These are phyloP conservation scores for Oryza coarctata DNA, from an alignment of 176 grass and related monocot species.

Conservation along the genomic window DNA sequence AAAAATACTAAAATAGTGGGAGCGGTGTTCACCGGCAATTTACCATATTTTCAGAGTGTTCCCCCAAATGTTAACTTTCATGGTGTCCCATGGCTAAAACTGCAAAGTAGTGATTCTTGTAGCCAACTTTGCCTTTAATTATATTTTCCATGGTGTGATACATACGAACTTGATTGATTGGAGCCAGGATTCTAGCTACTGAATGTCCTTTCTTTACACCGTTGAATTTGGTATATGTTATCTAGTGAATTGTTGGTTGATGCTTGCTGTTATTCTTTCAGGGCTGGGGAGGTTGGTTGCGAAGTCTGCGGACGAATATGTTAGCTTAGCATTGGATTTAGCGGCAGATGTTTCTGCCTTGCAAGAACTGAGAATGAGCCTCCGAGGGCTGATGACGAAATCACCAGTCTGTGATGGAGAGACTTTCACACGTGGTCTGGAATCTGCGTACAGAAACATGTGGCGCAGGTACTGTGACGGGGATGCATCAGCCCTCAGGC, in stretches of 20 bases:
- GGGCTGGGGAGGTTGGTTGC: constrained; percentile 65
- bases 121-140: too few relatives aligned
- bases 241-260: constrained; percentile 21
- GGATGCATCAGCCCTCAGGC: constrained; percentile 62
- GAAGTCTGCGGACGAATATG: constrained; percentile 72
- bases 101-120: too few relatives aligned
- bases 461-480: constrained; percentile 80
- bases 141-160: not conserved
- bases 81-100: too few relatives aligned
- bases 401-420: constrained; percentile 85
- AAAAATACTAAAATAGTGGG: too few relatives aligned
- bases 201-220: not conserved
- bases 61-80: too few relatives aligned
- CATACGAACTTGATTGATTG: not conserved
- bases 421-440: constrained; percentile 67
- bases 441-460: constrained; percentile 90
- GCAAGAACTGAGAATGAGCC: constrained; percentile 72
- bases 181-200: constrained; percentile 16
- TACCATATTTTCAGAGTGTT: too few relatives aligned
- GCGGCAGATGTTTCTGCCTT: constrained; percentile 78
- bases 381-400: constrained; percentile 81
- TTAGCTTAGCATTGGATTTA: constrained; percentile 66
- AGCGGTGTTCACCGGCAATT: too few relatives aligned
- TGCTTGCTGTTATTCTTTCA: constrained; percentile 8
- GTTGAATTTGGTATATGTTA: not conserved